phyloP scores from a whole-genome alignment of 257 asterid species.

The Solanum sejunctum region DNA sequence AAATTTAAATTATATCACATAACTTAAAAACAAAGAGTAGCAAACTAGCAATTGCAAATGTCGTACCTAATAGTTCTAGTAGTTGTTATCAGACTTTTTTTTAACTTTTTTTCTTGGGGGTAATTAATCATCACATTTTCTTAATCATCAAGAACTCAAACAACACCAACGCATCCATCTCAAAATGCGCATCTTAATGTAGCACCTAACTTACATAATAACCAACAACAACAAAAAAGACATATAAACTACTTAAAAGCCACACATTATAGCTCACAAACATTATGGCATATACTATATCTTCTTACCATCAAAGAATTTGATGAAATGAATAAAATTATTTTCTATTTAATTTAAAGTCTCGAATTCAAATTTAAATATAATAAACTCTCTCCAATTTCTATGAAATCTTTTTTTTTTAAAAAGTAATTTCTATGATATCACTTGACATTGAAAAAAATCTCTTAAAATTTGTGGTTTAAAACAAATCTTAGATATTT shows the following conservation, averaged over 20 bases:
- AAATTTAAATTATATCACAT: background rate
- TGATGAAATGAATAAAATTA: fast-evolving
- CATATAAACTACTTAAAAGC: background rate
- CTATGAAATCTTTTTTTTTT: background rate
- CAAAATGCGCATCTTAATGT: background rate
- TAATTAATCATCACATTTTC: background rate
- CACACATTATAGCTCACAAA: background rate
- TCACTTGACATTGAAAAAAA: too few relatives aligned
- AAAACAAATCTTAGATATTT: background rate
- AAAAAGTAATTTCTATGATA: too few relatives aligned
- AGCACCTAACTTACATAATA: background rate
- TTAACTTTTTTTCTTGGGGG: background rate
- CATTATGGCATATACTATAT: background rate
- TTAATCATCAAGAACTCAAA: background rate
- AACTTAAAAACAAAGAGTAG: background rate
- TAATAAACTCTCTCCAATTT: background rate
- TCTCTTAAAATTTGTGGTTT: too few relatives aligned
- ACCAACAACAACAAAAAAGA: background rate
- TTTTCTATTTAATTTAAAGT: fast-evolving
- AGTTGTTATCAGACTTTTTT: background rate
- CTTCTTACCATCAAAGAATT: background rate
- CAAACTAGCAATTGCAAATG: background rate
- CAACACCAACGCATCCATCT: background rate
- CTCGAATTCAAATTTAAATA: too few relatives aligned
- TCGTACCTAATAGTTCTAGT: background rate